Conservation (phyloP, 2,329 filamentous ascomycete genomes). For the Fusarium guadeloupense region DNA sequence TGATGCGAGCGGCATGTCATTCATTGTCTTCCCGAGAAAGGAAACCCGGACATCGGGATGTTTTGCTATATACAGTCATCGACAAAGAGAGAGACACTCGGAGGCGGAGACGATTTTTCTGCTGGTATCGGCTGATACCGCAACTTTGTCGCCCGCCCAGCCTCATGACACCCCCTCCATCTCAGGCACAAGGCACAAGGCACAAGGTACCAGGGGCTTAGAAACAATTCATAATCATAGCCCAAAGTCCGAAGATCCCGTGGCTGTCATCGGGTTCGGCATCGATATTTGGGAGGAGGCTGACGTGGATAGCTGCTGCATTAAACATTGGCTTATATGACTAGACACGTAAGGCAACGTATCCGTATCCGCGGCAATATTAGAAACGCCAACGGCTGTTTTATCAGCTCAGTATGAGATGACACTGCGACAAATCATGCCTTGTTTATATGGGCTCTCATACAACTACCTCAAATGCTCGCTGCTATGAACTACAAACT, state of each 20-base stretch:
- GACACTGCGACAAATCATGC: constrained; percentile 12
- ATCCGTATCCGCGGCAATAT: constrained; percentile 25
- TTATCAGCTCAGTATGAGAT: constrained; percentile 4
- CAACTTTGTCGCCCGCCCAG: constrained; percentile 18
- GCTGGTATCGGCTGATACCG: constrained; percentile 26
- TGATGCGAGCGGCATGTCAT: constrained; percentile 31
- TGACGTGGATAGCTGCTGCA: neutral
- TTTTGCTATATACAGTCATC: constrained; percentile 22
- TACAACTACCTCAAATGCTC: neutral
- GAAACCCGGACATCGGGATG: constrained; percentile 23
- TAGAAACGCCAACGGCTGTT: constrained; percentile 1
- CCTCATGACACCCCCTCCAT: constrained; percentile 16
- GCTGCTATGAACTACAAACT: neutral
- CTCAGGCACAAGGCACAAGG: constrained; percentile 21
- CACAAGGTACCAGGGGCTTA: constrained; percentile 30
- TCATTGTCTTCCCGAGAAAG: constrained; percentile 29
- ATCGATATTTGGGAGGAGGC: neutral
- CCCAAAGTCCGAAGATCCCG: constrained; percentile 10
- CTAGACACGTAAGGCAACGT: constrained; percentile 24
- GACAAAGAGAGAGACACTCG: neutral
- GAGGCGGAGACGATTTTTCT: neutral
- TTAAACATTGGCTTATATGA: neutral
- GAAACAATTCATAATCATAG: constrained; percentile 17
- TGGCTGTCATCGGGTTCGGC: neutral
- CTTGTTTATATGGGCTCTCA: neutral